Base-by-base conservation (phyloP, 345 rosid genomes). In the Heritiera littoralis region DNA sequence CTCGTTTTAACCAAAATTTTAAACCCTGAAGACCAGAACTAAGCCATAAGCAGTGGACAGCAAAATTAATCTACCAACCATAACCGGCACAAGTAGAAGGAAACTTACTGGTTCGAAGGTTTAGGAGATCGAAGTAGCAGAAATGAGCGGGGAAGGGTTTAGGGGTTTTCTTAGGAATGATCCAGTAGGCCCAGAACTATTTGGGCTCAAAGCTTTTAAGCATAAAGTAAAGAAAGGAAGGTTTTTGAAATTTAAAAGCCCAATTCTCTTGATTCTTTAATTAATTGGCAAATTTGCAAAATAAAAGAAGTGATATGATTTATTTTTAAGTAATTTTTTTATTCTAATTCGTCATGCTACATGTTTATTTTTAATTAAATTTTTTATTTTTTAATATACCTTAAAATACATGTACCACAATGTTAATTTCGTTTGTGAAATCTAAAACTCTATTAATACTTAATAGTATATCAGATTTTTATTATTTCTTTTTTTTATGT, bases 1-100 rank as follows among this genome's bases (percentile, higher is more conserved):
- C 17, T 40, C 58, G 10, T 2, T 66, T 51, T 17, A 41, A 49
- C 15, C 41, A 7, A 72, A 55, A 9, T 13, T 32, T 46, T 10
- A 14, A 58, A 79, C 32, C 68, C 52, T 74, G 46, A 69, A 52
- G 66, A 49, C 28, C 11, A 75, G 8, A 48, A 69, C 20, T 40
- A 35, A 60, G 7, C 48, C 45, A 35, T 18, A 13, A 13, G 38
- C 1, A 9, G 55, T 9, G 0, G 5, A 70, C 3, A 23, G 1
- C 11, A 23, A 48, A 28, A 13, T 5, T 2, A 23, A 46, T 7
- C 35, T 10, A 35, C 48, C 58, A 48, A 17, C 45, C 61, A 51
- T 52, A 32, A 51, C n/a, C 1, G 45, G 46, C 20, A n/a, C 20
- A 15, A 30, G 4, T 15, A 72, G 63, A 72, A 54, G 17, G 17